Evolutionary conservation across 225 moss, liverwort and hornwort genomes (phyloP), one percentile per base, ranked within the genome.

Genomic region (Anthoceros angustus): DNA sequence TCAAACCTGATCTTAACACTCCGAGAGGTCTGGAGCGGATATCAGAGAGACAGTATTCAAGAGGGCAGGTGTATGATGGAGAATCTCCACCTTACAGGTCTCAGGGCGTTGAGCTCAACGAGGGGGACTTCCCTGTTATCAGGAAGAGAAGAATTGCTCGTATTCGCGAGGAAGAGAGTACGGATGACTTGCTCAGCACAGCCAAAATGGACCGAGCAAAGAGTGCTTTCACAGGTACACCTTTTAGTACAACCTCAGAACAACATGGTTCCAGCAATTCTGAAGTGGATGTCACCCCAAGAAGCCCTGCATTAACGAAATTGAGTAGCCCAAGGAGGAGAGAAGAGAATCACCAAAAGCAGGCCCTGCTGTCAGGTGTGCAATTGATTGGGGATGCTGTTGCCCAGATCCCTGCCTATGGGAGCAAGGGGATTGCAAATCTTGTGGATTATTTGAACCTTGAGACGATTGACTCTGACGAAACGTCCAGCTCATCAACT

Each of bases 381-480:
- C 94, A 95, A 67, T 70, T 95, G 41, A 65, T 95, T 71, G 90
- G 80, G 66, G 90, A 88, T 72, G 79, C 88, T 64, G 90, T 95
- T 43, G 83, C 83, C 55, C 94, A 95, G 69, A 90, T 95, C 43
- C 94, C 90, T 65, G 77, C 78, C 48, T 71, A 90, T 14, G 94
- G 94, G 64, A 90, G 86, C 64, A 88, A 86, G 82, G 94, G 90
- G 26, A 86, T 95, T 66, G 86, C 84, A 67, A 88, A 88, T 69
- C 84, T 95, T 39, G 90, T 95, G 42, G 94, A 87, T 39, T 80
- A 90, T 39, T 77, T 95, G 72, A 88, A 95, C 64, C 80, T 95
- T 48, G 94, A 91, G 43, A 71, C 77, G 40, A 80, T 78, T 72
- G 94, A 90, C 65, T 49, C 41, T 40, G 88, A 88, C 43, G 84